Base-by-base conservation (phyloP, 768 basidiomycete species). In the Tricholoma terreum region DNA sequence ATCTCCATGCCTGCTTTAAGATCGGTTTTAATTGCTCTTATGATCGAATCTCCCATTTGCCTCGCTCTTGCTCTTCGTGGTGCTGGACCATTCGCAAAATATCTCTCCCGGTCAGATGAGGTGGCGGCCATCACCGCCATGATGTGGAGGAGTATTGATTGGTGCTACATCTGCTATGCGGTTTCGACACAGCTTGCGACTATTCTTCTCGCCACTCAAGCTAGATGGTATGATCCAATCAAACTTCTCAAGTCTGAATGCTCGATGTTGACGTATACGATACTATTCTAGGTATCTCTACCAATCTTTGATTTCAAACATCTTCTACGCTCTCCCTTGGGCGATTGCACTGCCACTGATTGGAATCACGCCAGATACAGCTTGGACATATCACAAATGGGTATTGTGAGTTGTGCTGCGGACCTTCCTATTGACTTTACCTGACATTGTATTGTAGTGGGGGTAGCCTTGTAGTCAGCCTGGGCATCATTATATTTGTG, bases 131-230 rank as follows among this genome's bases (percentile, higher is more conserved):
- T 68, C 14, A 65, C 67, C 0, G 62, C 58, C 14, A 65, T 61
- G 61, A 65, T 68, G 65, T 65, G 65, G 65, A 51, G 52, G 46
- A 63, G 57, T 36, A 66, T 66, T 15, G 65, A 68, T 42, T 66
- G 65, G 62, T 66, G 63, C 52, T 68, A 68, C 48, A 68, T 68
- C 34, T 61, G 54, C 46, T 66, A 68, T 48, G 67, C 46, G 2
- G 59, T 65, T 8, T 65, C 63, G n/a, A 65, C 67, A 3, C 67
- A 66, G 62, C 57, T 68, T 10, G 67, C 65, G 8, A 62, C 63
- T 8, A 62, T 68, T 7, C 52, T 66, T 9, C 45, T 66, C 6
- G 65, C 67, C 4, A 66, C 65, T 1, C 42, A 63, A 36, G 58
- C 65, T 1, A 43, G 49, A 54, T 68, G 67, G 67, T 67, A n/a